Base-by-base conservation (phyloP, 2,329 filamentous ascomycete species). In the Fusarium tjaetaba region DNA sequence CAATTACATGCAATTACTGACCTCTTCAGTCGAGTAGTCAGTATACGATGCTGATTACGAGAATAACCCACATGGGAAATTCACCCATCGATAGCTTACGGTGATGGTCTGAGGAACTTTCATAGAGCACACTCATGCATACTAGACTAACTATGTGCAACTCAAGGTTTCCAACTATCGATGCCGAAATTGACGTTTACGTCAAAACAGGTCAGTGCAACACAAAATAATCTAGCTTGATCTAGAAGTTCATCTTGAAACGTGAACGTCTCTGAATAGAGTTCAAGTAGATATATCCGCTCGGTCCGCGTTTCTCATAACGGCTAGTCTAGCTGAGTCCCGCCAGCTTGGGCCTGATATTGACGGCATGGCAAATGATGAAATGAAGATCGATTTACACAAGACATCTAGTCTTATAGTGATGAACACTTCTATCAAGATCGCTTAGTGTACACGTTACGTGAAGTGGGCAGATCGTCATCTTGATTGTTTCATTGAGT, bases 161-260 rank as follows among this genome's bases (percentile, higher is more conserved):
- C 30, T 24, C 38, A 43, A 57, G 22, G 22, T 36, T 60, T 41
- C 22, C 39, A 34, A 41, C 55, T 42, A 41, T 41, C 16, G 24
- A 48, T 36, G 13, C 45, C 36, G 61, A 61, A 49, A 61, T 63
- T 42, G 43, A 32, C 20, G 22, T 49, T 46, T 34, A 57, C 38
- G 49, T 64, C 41, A 61, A 58, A 55, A 48, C 22, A 18, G 36
- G 56, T 61, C 61, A 42, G n/a, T 41, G 61, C 55, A 36, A 49
- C 34, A 34, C 15, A 16, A 28, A 51, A 41, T 15, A 28, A 61
- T 41, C 61, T 64, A 61, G 56, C 61, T 61, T 61, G 43, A 64
- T 64, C 42, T 61, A 61, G 61, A 43, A 57, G 49, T 34, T 61
- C 58, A 41, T 67, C 36, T 51, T 32, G 61, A 65, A 65, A 43